Evolutionary conservation across 257 asterid genomes (phyloP), one percentile per base, ranked within the genome.

Genomic region (Solanum habrochaites): DNA sequence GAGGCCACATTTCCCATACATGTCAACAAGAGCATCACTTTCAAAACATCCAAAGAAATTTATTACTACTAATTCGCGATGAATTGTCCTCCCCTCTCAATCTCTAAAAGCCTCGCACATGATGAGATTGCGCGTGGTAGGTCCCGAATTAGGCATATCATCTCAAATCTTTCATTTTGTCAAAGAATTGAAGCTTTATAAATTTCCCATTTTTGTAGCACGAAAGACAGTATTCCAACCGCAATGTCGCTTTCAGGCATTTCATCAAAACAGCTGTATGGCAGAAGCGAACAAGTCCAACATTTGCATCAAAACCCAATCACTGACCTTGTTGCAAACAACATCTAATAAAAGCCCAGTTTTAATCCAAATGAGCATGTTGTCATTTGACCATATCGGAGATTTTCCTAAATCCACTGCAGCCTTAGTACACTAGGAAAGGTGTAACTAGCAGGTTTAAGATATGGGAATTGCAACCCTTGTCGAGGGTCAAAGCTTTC

Each of bases 371-470:
- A 60, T 87, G 92, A 86, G 89, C 78, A 72, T 95, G 98, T n/a
- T n/a, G 92, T 86, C 91, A 62, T 90, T 92, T 88, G 90, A 69
- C 98, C 98, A 71, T 35, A 85, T 85, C 77, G 91, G 14, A 89
- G 87, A 78, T 92, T 92, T 91, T 86, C 87, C 90, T 60, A 94
- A 83, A 39, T n/a, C 94, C 96, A 29, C 94, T 87, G 88, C 98
- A 58, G 98, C 98, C 91, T 95, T 95, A 95, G 89, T 86, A 94
- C 90, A 88, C 97, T 94, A 47, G 98, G 98, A 67, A 92, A 95
- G 18, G 98, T 94, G 87, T 92, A 95, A 83, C 92, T 88, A 80
- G 94, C 94, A 14, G 98, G 94, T 88, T 91, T 93, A 89, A 94
- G 85, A 74, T 78, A 85, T 42, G 93, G 92, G 89, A 86, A 89